Evolutionary conservation across 257 asterid genomes (phyloP).

Genomic region (Rehmannia glutinosa): DNA sequence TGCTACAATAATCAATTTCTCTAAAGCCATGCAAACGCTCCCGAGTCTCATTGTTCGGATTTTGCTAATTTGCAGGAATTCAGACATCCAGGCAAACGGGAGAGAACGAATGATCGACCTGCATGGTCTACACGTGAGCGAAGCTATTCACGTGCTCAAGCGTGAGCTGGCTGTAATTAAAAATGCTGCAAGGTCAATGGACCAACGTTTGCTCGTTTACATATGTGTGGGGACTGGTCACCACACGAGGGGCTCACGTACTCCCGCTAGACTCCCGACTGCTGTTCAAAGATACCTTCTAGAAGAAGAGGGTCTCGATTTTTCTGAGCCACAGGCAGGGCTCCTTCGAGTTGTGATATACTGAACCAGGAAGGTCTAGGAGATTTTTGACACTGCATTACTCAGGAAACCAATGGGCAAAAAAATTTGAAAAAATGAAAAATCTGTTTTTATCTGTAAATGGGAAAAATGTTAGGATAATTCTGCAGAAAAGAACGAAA

Average conservation of each 20-base stretch:
- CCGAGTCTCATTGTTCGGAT: background rate
- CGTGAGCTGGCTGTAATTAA: conserved; percentile 74
- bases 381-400: conserved; percentile 39
- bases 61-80: conserved; percentile 51
- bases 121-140: conserved; percentile 93
- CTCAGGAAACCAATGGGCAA: background rate
- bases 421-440: conserved; percentile 10
- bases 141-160: conserved; percentile 88
- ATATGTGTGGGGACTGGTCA: conserved; percentile 97
- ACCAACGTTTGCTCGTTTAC: conserved; percentile 73
- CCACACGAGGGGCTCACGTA: conserved; percentile 85
- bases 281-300: conserved; percentile 92
- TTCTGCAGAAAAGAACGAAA: conserved; percentile 28
- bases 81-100: conserved; percentile 54
- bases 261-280: conserved; percentile 85
- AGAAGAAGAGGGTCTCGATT: conserved; percentile 88
- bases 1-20: too few relatives aligned
- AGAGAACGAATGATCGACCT: conserved; percentile 91
- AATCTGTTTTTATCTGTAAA: conserved; percentile 55
- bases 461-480: conserved; percentile 37
- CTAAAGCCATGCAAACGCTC: too few relatives aligned
- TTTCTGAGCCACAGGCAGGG: conserved; percentile 92
- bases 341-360: conserved; percentile 69
- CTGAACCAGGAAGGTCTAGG: conserved; percentile 48
- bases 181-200: conserved; percentile 80